Evolutionary conservation across 1,284 basidiomycete species (phyloP), one percentile per base, ranked within the genome.

Genomic region (Pseudozyma hubeiensis): DNA sequence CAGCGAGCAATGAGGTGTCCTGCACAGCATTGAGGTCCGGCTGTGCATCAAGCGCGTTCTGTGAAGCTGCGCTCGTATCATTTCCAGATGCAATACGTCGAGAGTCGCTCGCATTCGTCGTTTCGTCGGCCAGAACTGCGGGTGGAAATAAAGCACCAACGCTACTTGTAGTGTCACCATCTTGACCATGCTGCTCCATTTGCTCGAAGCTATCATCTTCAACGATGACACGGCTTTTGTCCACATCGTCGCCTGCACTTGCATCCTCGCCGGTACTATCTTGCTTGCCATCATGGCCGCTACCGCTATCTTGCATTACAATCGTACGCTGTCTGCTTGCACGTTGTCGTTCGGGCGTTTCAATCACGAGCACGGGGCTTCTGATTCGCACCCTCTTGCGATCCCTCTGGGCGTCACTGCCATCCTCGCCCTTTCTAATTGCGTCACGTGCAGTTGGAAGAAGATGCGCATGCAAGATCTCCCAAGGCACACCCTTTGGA

Each of bases 291-390:
- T 13, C 17, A 7, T 7, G 5, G 24, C n/a, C 13, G 17, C 16
- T 49, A 8, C 34, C 17, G 24, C 24, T 4, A 4, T 24, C 4
- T 24, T 24, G 24, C 24, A 4, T 24, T 24, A 2, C 24, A 24
- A 24, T 24, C 40, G 7, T 6, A 10, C 7, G 19, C 13, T 52
- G 6, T 6, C 16, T 8, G 5, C 4, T 29, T 8, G n/a, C 7
- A 7, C 9, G 5, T 4, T 17, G n/a, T 3, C 62, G 60, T 19
- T 54, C 52, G 1, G 67, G 67, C 14, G 67, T 70, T 40, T 64
- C 62, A 1, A 70, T 58, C 3, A 70, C 67, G 13, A 65, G 9
- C 7, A 61, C 53, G 11, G 67, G 67, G 3, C 50, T 54, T 9
- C 30, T 8, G n/a, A 70, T 65, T 13, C 67, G 49, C 14, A 70